Conservation (phyloP, 2,329 filamentous ascomycete genomes). For the Sporothrix dimorphospora region DNA sequence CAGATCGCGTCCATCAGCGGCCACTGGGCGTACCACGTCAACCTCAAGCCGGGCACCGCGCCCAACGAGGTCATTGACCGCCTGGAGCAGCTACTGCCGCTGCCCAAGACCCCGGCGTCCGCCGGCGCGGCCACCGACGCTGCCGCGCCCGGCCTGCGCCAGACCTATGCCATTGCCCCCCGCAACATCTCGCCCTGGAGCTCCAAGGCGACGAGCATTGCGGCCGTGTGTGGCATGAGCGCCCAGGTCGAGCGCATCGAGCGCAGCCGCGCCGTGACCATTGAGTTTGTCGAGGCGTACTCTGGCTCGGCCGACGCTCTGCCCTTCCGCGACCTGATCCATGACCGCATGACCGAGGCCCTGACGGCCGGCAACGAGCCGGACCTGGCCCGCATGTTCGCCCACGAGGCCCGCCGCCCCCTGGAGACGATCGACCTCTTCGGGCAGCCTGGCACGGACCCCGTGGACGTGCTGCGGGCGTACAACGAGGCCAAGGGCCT, state of each 20-base stretch:
- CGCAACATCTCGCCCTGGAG: constrained; percentile 96
- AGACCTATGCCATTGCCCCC: constrained; percentile 73
- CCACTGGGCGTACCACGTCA: constrained; percentile 68
- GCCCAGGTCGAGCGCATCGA: constrained; percentile 76
- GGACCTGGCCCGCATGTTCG: constrained; percentile 76
- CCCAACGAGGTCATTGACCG: constrained; percentile 49
- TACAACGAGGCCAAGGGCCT: constrained; percentile 86
- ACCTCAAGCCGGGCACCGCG: constrained; percentile 54
- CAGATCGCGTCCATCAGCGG: constrained; percentile 55
- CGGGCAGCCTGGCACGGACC: constrained; percentile 57
- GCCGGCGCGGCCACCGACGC: constrained; percentile 46
- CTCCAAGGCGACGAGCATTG: constrained; percentile 92
- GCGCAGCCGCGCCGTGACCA: constrained; percentile 77
- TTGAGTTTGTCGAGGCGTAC: constrained; percentile 60
- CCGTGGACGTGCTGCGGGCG: constrained; percentile 72
- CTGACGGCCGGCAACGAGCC: constrained; percentile 59
- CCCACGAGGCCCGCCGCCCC: constrained; percentile 62
- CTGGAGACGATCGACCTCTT: constrained; percentile 78
- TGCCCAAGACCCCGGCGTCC: constrained; percentile 41
- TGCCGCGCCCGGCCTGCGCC: constrained; percentile 46
- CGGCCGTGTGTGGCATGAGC: constrained; percentile 84
- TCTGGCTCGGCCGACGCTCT: constrained; percentile 50
- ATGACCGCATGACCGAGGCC: constrained; percentile 95
- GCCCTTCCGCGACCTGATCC: constrained; percentile 68
- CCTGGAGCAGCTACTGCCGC: constrained; percentile 51